phyloP scores from a whole-genome alignment of 306 rosid genomes.

The Trifolium dubium region DNA sequence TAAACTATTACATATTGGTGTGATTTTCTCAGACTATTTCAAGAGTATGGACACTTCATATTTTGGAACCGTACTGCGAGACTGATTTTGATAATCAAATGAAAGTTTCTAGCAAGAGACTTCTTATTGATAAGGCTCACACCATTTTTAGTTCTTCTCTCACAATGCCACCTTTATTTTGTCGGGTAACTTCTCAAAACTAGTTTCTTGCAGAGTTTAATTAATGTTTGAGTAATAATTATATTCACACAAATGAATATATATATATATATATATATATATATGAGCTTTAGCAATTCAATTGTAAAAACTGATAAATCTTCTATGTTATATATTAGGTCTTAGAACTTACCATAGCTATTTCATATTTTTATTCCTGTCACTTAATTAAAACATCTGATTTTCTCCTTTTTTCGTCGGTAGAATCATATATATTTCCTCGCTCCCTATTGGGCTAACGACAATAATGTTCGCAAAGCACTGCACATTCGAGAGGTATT shows the following conservation, averaged over 20 bases:
- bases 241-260: no score
- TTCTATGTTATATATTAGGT: background rate
- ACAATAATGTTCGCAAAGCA: constrained; percentile 51
- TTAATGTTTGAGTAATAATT: background rate
- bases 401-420: background rate
- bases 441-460: constrained; percentile 54
- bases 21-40: constrained; percentile 43
- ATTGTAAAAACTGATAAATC: background rate
- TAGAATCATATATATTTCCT: constrained; percentile 41
- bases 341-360: no score
- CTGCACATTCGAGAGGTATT: constrained; percentile 53
- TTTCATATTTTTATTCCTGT: background rate
- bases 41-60: background rate
- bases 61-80: constrained; percentile 50
- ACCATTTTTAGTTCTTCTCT: constrained; percentile 1
- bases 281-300: background rate
- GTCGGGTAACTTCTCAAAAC: constrained; percentile 44
- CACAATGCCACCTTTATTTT: constrained; percentile 36
- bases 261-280: no score
- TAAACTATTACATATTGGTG: background rate
- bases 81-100: background rate
- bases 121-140: constrained; percentile 12
- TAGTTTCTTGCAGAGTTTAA: background rate
- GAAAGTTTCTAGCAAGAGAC: constrained; percentile 22
- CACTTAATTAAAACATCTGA: background rate